Evolutionary conservation across 352 stramenopile genomes (phyloP).

Genomic region (Phytophthora ohioensis): DNA sequence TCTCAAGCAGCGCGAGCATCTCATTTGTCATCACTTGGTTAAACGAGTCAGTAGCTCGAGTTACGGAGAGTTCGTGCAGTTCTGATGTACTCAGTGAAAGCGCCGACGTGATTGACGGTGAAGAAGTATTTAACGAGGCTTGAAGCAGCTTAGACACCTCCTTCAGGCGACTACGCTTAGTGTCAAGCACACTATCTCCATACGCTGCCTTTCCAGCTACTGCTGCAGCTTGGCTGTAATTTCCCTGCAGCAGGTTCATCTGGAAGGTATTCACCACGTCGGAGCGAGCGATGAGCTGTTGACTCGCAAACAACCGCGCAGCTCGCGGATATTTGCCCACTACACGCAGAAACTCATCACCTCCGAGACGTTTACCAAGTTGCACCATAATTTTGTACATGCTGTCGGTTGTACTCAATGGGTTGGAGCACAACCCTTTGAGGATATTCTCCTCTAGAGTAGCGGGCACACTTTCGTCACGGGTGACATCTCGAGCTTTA

Average conservation of each 20-base stretch:
- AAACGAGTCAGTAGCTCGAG: constrained; percentile 48
- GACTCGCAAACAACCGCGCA: constrained; percentile 48
- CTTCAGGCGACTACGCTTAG: constrained; percentile 48
- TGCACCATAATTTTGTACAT: constrained; percentile 54
- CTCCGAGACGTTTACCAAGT: constrained; percentile 34
- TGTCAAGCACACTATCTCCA: constrained; percentile 51
- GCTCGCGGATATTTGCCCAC: constrained; percentile 59
- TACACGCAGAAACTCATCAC: constrained; percentile 47
- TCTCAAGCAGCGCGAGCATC: constrained; percentile 54
- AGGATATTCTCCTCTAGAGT: constrained; percentile 59
- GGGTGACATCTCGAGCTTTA: background rate
- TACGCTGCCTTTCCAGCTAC: constrained; percentile 60
- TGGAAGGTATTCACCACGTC: constrained; percentile 48
- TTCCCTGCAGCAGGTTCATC: constrained; percentile 27
- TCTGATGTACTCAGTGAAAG: constrained; percentile 21
- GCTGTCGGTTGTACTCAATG: constrained; percentile 55
- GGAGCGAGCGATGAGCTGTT: constrained; percentile 44
- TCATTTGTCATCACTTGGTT: constrained; percentile 61
- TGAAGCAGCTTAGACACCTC: constrained; percentile 48
- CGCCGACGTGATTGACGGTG: constrained; percentile 31
- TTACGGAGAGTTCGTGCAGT: constrained; percentile 22
- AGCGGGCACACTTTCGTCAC: constrained; percentile 10
- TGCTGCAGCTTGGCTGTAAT: constrained; percentile 46
- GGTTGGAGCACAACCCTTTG: constrained; percentile 51
- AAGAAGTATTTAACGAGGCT: constrained; percentile 19